Conservation (phyloP, 768 basidiomycete genomes). For the Exidia glandulosa region DNA sequence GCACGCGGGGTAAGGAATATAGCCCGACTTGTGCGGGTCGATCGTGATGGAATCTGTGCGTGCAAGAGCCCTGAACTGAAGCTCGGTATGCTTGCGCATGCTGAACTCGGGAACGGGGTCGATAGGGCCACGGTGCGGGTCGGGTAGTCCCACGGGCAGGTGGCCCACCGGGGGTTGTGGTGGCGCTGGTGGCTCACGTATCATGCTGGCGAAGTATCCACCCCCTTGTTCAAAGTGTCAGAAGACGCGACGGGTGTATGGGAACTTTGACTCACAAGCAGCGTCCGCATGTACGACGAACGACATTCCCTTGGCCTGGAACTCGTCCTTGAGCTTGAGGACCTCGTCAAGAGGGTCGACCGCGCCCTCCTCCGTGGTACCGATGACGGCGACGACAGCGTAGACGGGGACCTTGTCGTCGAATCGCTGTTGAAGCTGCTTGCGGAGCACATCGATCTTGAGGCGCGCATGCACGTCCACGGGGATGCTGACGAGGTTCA, state of each 20-base stretch:
- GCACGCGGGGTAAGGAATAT: constrained; percentile 29
- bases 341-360: constrained; percentile 31
- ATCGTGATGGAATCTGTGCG: constrained; percentile 29
- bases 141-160: neutral
- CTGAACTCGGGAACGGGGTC: constrained; percentile 19
- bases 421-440: constrained; percentile 14
- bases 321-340: constrained; percentile 22
- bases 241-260: no score
- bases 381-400: constrained; percentile 32
- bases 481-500: constrained; percentile 23
- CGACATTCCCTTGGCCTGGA: constrained; percentile 20
- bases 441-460: neutral
- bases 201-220: constrained; percentile 27
- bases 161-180: neutral
- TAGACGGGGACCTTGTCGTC: constrained; percentile 25
- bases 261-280: no score
- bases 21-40: constrained; percentile 35
- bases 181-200: neutral
- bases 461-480: constrained; percentile 27
- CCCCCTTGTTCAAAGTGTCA: no score
- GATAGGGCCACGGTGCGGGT: neutral
- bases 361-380: constrained; percentile 33
- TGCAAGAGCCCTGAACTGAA: constrained; percentile 17
- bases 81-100: constrained; percentile 18
- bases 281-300: constrained; percentile 35